Evolutionary conservation across 2,329 filamentous ascomycete genomes (phyloP).

Genomic region (Lasiodiplodia sp.): DNA sequence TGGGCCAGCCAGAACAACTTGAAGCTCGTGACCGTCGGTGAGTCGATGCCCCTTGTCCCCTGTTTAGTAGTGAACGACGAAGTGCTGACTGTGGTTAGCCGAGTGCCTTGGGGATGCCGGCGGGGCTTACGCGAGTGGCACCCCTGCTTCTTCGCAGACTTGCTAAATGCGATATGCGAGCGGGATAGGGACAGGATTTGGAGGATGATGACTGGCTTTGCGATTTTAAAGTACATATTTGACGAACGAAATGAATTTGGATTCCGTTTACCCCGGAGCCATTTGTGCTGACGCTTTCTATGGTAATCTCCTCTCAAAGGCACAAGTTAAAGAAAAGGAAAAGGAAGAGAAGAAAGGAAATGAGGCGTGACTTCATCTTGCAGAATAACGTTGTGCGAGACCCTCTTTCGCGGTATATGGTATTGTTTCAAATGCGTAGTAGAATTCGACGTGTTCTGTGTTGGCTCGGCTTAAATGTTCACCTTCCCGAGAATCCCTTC

Average conservation of each 20-base stretch:
- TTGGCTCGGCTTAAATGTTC: neutral
- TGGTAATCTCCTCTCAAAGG: neutral
- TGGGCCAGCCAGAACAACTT: constrained; percentile 47
- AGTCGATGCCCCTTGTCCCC: constrained; percentile 29
- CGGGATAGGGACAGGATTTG: no score
- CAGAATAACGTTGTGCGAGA: neutral
- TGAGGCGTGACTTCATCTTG: neutral
- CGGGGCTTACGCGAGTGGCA: constrained; percentile 36
- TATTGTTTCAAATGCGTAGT: neutral
- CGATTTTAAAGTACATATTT: constrained; percentile 8
- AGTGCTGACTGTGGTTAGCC: constrained; percentile 32
- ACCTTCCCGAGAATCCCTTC: neutral
- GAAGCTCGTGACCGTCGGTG: constrained; percentile 46
- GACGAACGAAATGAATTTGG: neutral
- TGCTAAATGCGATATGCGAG: neutral
- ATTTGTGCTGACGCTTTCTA: neutral
- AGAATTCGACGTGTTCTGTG: neutral
- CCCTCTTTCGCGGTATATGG: neutral
- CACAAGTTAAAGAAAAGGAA: neutral
- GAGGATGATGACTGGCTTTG: no score
- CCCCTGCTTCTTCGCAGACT: constrained; percentile 9
- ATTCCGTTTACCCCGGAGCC: neutral
- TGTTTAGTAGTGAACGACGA: neutral
- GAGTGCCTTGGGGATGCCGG: constrained; percentile 43
- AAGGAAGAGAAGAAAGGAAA: neutral